Evolutionary conservation across 179 eudicot species (phyloP), one percentile per base, ranked within the genome.

Genomic region (Vitellaria paradoxa): DNA sequence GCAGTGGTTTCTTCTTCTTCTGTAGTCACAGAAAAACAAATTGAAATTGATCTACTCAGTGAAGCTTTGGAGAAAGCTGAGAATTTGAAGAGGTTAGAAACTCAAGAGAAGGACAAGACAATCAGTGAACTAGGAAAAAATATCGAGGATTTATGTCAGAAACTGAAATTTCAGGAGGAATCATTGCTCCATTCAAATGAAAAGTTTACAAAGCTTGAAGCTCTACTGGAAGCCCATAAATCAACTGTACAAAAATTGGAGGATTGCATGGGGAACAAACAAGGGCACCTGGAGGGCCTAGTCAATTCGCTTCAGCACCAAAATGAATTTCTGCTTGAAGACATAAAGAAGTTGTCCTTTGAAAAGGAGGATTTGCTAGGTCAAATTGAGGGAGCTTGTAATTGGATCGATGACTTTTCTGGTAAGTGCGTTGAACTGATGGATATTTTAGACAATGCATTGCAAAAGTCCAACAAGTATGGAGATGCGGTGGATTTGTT

Each of bases 351-450:
- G 55, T 53, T 85, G 50, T 86, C 81, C 11, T 23, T 24, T 0
- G 88, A 87, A 63, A 88, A 82, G 80, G 91, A 88, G 46, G 76
- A 80, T 68, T 77, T 90, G 77, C 68, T 86, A 50, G 42, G 12
- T 72, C 87, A 78, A 73, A 67, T 83, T 50, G 88, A 81, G 62
- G 85, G 75, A 77, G 63, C 84, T 26, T 72, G 70, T 60, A 80
- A 62, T 40, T 86, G 76, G 76, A 69, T 85, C 68, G 86, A 82
- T 46, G 72, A 65, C 59, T 82, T 85, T 72, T 80, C 77, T 20
- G 61, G 68, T 72, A 75, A 87, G 63, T 89, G 86, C 81, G 86
- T 73, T 56, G 85, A 86, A 66, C 81, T 91, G 57, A 77, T 78
- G 82, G 77, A 62, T 9, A 83, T 78, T 81, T 79, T 89, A 57